Conservation (phyloP, 176 grass and related monocot genomes). For the Luzula sylvatica region DNA sequence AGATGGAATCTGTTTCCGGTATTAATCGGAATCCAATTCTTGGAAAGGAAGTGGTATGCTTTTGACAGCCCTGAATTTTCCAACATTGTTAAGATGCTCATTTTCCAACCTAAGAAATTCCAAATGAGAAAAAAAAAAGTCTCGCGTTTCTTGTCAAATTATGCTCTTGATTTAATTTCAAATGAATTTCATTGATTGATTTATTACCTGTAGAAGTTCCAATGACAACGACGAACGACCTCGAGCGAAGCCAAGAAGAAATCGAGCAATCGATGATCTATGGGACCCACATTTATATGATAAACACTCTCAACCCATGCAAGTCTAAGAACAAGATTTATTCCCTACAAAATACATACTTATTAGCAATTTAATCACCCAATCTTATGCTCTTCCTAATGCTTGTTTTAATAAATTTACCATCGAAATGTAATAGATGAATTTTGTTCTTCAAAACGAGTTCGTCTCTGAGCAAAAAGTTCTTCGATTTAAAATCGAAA, state of each 20-base stretch:
- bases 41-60: constrained; percentile 30
- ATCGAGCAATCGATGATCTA: constrained; percentile 28
- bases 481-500: constrained; percentile 13
- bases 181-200: not conserved
- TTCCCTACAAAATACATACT: too few species aligned
- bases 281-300: constrained; percentile 14
- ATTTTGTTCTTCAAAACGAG: constrained; percentile 33
- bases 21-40: constrained; percentile 26
- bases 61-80: constrained; percentile 35
- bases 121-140: not conserved
- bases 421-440: constrained; percentile 31
- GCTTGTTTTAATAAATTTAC: too few species aligned
- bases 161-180: too few species aligned
- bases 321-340: constrained; percentile 31
- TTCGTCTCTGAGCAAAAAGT: constrained; percentile 32
- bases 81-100: constrained; percentile 40
- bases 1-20: too few species aligned
- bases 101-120: constrained; percentile 25
- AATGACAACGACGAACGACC: constrained; percentile 38
- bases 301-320: constrained; percentile 33
- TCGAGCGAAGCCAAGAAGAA: constrained; percentile 36
- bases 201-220: constrained; percentile 39
- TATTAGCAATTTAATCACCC: too few species aligned
- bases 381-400: not conserved
- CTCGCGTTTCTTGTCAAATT: too few species aligned